Evolutionary conservation across 768 basidiomycete genomes (phyloP), one percentile per base, ranked within the genome.

Genomic region (Naganishia kalamii): DNA sequence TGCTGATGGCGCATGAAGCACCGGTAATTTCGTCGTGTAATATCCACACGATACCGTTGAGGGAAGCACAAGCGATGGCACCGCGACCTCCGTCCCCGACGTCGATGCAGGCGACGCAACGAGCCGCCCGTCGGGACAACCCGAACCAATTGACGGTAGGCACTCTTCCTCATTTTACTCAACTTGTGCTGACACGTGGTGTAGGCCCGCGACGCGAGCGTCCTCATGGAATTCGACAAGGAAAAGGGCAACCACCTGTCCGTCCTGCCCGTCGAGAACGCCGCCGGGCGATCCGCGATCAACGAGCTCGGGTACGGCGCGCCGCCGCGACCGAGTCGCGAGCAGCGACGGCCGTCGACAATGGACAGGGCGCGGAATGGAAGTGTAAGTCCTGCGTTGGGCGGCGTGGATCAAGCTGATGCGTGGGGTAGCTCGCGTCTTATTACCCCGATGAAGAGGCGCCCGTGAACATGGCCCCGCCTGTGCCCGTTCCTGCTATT

Each of bases 1-100:
- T 0, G 0, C 48, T 62, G 29, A 47, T 57, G 52, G 63, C 59
- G 47, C 72, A 3, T 27, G 6, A 17, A 63, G 94, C 87, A 72
- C 89, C 92, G 27, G 93, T 98, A 54, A 86, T 96, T 17, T 97
- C 96, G 3, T 96, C 93, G 1, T 90, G 89, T 80, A 96, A 96
- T 72, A 90, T 98, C 59, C 90, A 92, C 0, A 98, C 94, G 0
- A 97, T 98, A 68, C 91, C 94, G 0, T 82, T 99, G 44, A 85
- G 88, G 25, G 90, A 96, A 13, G 96, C 96, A 0, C 92, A 98
- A 80, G 86, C 92, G 1, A 91, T 98, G 92, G 88, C 89, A 0
- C 93, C 93, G 8, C 84, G 94, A 13, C 96, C 96, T 0, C 94
- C 96, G 0, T 94, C 92, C 0, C 96, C 96, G 0, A 82, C 85